Evolutionary conservation across 2,329 filamentous ascomycete genomes (phyloP), one percentile per base, ranked within the genome.

Genomic region (Sclerotiophoma versabilis): DNA sequence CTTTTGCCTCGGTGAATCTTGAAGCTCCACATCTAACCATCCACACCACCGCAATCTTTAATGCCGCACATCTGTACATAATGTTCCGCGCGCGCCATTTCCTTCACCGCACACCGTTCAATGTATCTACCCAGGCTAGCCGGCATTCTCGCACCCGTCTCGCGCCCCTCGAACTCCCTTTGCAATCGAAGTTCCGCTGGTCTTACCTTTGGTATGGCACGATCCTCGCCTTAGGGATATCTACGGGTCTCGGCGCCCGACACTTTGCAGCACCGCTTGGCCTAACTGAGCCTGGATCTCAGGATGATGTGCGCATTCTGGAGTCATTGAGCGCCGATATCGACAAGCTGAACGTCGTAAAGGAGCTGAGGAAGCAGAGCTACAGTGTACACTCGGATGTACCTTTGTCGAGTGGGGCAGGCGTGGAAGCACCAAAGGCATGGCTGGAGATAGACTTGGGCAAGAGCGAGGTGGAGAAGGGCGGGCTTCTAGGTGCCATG

Each of bases 361-460:
- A 69, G 33, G 61, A 58, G 5, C 60, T 75, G 45, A 65, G 72
- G 27, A 65, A 65, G 9, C 62, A 71, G 32, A 64, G 59, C 17
- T 65, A 64, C 25, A 64, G 66, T 33, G 51, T 68, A 10, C 64
- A 68, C 26, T 54, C 61, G 22, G 63, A 69, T 48, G 63, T 67
- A 10, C 51, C 65, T 0, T 48, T 71, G 22, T 56, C 34, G 23
- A 59, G 56, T 32, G 58, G 49, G 10, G 62, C 58, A 6, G 58
- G 48, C 4, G 17, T 62, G 9, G 63, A 66, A 37, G 65, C 51
- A 23, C 38, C 60, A 9, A 65, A 65, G 39, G 66, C 52, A 25
- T 74, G 72, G 73, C 44, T 69, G 15, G 70, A 73, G 46, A 43
- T 73, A 14, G 69, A 72, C 41, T 36, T 72, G 17, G 57, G 66